Base-by-base conservation (phyloP, 2,329 filamentous ascomycete species). In the Cytospora piceae region DNA sequence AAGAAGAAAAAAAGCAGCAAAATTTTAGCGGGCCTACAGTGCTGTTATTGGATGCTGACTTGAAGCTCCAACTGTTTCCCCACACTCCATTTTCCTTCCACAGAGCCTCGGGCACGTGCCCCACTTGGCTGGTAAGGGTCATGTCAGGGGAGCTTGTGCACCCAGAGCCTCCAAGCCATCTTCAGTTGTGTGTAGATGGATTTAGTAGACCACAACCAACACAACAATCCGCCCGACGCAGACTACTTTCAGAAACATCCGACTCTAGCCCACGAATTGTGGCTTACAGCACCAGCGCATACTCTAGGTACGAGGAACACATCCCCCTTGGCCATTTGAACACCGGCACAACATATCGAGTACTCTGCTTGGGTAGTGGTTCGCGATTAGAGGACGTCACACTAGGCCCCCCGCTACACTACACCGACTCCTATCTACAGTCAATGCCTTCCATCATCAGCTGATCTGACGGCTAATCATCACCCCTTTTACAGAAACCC, bases 1-100 rank as follows among this genome's bases (percentile, higher is more conserved):
- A 27, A 34, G 15, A 39, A 37, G 46, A 56, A 22, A 46, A 46
- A 29, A 54, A 52, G 22, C 29, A 58, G 37, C 59, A 58, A 54
- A 61, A 60, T 66, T 67, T 67, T 61, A 62, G 59, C 56, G 66
- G 66, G 59, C 66, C 63, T 24, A 22, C 37, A 46, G 11, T 4
- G n/a, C 24, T 24, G 14, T 49, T 6, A 49, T 49, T 49, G 46
- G 46, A 22, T 20, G 24, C 9, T 20, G n/a, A 12, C 49, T 57
- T 57, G 53, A 39, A 63, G 61, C 55, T 32, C n/a, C 53, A 20
- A 17, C 53, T 34, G 15, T 29, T 63, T 57, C 61, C 61, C 61
- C 61, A 63, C 61, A 63, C 53, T 52, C 39, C n/a, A 51, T 62
- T 56, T 49, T 56, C 27, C 27, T 29, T 29, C 27, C 27, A 29